A percentile compares a stretch with the other conserved stretches of the same genome.
Evolutionary conservation across 371 early-diverging fungal species (phyloP).

Genomic region (Smittium mucronatum): DNA sequence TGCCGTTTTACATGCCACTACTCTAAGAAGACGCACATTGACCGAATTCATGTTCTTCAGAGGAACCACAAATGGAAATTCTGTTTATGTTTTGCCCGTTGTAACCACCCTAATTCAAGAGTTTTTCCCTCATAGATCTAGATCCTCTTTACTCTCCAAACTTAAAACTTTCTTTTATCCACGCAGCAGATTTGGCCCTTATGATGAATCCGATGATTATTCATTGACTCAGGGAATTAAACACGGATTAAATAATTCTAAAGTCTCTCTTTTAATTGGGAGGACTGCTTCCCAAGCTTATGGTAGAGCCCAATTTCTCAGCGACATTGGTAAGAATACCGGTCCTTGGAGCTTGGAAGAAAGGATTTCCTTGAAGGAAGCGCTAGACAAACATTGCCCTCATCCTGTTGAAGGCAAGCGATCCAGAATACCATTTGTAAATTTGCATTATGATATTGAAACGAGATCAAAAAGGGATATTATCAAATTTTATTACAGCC

Average conservation of each 20-base stretch:
- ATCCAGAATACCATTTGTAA: not conserved
- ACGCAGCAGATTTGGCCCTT: not conserved
- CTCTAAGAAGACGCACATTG: not conserved
- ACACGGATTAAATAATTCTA: not conserved
- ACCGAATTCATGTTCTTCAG: slow-evolving; percentile 1
- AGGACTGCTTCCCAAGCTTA: not conserved
- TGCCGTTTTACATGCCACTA: not conserved
- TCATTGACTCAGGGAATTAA: not conserved
- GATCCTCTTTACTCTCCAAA: not conserved
- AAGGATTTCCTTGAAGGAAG: not conserved
- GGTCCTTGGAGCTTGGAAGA: not conserved
- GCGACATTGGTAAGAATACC: not conserved
- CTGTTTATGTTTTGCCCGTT: not conserved
- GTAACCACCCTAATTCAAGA: not conserved
- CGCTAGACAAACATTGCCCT: not conserved
- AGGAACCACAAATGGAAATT: not conserved
- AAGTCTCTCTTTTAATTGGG: not conserved
- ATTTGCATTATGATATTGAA: not conserved
- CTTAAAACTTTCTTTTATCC: not conserved
- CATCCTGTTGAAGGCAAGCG: not conserved
- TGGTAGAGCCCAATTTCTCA: not conserved
- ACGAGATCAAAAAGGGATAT: not conserved
- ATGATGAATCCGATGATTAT: not conserved
- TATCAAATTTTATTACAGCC: not conserved
- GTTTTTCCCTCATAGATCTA: slow-evolving; percentile 2